phyloP scores from a whole-genome alignment of 2,329 filamentous ascomycete genomes.

The Penicillium thymicola region DNA sequence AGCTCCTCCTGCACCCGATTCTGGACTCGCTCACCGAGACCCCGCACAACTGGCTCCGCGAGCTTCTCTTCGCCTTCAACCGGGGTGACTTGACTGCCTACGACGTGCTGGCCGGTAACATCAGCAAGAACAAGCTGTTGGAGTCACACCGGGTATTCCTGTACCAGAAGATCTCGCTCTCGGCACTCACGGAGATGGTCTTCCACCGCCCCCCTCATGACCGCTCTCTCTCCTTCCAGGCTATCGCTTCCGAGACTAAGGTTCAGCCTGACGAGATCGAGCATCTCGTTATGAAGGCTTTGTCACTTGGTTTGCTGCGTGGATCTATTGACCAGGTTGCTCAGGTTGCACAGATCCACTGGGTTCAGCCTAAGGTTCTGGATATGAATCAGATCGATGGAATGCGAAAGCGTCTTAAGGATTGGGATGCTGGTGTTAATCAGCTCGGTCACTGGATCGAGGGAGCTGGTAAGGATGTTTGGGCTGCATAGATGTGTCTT shows the following conservation, averaged over 20 bases:
- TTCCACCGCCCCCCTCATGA: slow-evolving; percentile 95
- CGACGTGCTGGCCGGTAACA: slow-evolving; percentile 75
- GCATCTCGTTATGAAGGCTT: slow-evolving; percentile 98
- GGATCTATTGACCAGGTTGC: slow-evolving; percentile 97
- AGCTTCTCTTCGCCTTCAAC: slow-evolving; percentile 97
- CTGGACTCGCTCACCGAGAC: slow-evolving; percentile 76
- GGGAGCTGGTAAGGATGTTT: slow-evolving; percentile 87
- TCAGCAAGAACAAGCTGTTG: slow-evolving; percentile 75
- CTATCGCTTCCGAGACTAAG: slow-evolving; percentile 89
- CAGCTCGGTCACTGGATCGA: slow-evolving; percentile 97
- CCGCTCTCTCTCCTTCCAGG: slow-evolving; percentile 85
- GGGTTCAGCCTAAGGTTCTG: slow-evolving; percentile 97
- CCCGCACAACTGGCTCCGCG: slow-evolving; percentile 80
- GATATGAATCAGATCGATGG: slow-evolving; percentile 93
- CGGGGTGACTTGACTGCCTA: slow-evolving; percentile 86
- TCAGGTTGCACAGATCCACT: slow-evolving; percentile 90
- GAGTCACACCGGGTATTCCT: slow-evolving; percentile 77
- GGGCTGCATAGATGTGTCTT: slow-evolving; percentile 65
- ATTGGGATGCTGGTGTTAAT: slow-evolving; percentile 96
- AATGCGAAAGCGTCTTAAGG: slow-evolving; percentile 81
- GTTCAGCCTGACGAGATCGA: slow-evolving; percentile 90
- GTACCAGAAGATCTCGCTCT: slow-evolving; percentile 97
- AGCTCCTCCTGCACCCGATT: slow-evolving; percentile 95
- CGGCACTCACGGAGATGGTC: slow-evolving; percentile 89
- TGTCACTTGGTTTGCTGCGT: slow-evolving; percentile 83